Evolutionary conservation across 23 red algal genomes (phyloP).

Genomic region (Rhodosorus marinus): DNA sequence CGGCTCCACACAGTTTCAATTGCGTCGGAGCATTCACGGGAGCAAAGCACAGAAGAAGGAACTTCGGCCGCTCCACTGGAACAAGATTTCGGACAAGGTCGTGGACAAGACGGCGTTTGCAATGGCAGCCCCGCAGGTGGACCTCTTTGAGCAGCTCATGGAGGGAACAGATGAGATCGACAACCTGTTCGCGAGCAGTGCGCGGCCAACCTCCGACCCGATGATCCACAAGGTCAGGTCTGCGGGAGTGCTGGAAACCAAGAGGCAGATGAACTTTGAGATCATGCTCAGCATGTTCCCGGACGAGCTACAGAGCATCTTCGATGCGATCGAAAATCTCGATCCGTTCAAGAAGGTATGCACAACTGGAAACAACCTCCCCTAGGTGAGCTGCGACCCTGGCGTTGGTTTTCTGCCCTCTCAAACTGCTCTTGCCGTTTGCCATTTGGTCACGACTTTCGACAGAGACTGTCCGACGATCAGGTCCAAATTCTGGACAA

Average conservation of each 20-base stretch:
- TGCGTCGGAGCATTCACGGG: too few species aligned
- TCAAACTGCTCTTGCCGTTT: background rate
- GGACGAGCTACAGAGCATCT: slow-evolving; percentile 24
- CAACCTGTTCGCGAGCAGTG: slow-evolving; percentile 49
- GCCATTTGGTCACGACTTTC: background rate
- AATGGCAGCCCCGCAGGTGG: slow-evolving; percentile 27
- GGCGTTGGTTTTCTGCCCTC: too few species aligned
- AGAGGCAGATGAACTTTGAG: slow-evolving; percentile 51
- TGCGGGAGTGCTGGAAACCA: slow-evolving; percentile 58
- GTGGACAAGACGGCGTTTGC: slow-evolving; percentile 71
- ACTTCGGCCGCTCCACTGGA: slow-evolving; percentile 82
- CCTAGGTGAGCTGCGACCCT: too few species aligned
- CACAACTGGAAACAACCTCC: too few species aligned
- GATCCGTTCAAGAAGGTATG: slow-evolving; percentile 32
- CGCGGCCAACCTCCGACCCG: slow-evolving; percentile 6
- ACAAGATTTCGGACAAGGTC: slow-evolving; percentile 35
- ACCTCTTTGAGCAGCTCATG: slow-evolving; percentile 25
- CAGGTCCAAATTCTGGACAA: slow-evolving; percentile 51
- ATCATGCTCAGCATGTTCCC: slow-evolving; percentile 87
- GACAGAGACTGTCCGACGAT: slow-evolving; percentile 30
- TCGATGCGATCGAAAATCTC: slow-evolving; percentile 36
- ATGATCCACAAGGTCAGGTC: background rate
- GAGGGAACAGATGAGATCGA: slow-evolving; percentile 44
- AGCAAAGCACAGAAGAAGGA: too few species aligned
- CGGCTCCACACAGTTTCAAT: too few species aligned